A percentile compares a stretch with the other conserved stretches of the same genome.
phyloP scores from a whole-genome alignment of 139 green algal species.

The Chlamydomonas eustigma region DNA sequence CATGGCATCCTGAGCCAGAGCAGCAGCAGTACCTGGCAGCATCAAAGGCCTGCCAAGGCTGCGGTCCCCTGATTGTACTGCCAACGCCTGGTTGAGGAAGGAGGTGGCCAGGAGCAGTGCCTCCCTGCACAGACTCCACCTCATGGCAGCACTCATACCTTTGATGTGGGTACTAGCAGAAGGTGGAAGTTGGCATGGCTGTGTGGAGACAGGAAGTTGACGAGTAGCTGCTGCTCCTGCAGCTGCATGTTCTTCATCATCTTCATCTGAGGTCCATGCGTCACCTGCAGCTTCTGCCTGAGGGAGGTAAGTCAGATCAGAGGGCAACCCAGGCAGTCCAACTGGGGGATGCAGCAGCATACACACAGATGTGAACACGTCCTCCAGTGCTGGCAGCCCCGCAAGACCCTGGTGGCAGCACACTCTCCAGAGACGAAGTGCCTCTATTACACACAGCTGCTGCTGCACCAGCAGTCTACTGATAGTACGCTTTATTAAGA shows the following conservation, averaged over 20 bases:
- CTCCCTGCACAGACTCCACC: constrained; percentile 26
- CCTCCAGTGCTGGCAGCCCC: constrained; percentile 31
- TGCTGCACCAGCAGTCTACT: not conserved
- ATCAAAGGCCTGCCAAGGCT: constrained; percentile 28
- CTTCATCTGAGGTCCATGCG: not conserved
- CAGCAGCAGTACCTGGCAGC: constrained; percentile 22
- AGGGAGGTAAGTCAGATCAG: not conserved
- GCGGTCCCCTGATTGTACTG: constrained; percentile 3
- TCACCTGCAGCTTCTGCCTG: not conserved
- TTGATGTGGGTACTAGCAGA: not conserved
- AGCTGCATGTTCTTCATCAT: not conserved
- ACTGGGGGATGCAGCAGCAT: constrained; percentile 23
- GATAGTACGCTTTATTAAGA: too few species aligned
- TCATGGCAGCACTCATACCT: not conserved
- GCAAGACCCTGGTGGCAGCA: constrained; percentile 42
- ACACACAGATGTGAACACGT: constrained; percentile 32
- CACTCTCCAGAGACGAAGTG: constrained; percentile 46
- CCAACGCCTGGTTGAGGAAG: constrained; percentile 31
- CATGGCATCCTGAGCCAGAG: constrained; percentile 17
- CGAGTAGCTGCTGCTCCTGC: not conserved
- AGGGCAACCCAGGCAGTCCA: not conserved
- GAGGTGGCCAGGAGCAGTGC: constrained; percentile 21
- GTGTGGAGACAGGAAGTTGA: too few species aligned
- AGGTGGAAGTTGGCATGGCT: too few species aligned
- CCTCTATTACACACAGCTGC: constrained; percentile 30